These are phyloP conservation scores for Marasmius sp. DNA, from an alignment of 1,284 basidiomycete genomes.

Conservation along the genomic window DNA sequence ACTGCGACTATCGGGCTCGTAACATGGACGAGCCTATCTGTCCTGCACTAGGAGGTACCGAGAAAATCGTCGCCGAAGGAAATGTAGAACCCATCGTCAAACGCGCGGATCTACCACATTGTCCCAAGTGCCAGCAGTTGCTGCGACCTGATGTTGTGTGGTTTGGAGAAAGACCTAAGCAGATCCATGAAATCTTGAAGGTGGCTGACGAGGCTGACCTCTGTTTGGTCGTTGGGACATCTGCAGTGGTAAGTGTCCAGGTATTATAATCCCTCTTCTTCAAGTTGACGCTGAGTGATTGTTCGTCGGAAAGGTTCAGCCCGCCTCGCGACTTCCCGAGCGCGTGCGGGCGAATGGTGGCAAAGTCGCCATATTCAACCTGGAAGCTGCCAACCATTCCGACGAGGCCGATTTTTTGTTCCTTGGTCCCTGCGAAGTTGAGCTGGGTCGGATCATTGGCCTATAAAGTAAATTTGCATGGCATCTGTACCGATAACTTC, in stretches of 20 bases:
- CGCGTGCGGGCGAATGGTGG: slow-evolving; percentile 38
- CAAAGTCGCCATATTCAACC: slow-evolving; percentile 46
- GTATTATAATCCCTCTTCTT: neutral
- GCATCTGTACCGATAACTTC: too few species aligned
- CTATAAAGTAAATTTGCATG: neutral
- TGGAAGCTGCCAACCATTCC: slow-evolving; percentile 32
- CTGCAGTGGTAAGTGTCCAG: slow-evolving; percentile 37
- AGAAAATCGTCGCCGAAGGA: slow-evolving; percentile 29
- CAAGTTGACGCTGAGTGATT: neutral
- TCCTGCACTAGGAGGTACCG: slow-evolving; percentile 40
- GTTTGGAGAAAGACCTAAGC: slow-evolving; percentile 45
- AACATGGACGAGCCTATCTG: slow-evolving; percentile 39
- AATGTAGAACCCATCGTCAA: slow-evolving; percentile 34
- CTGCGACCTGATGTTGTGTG: slow-evolving; percentile 51
- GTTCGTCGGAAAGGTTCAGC: slow-evolving; percentile 35
- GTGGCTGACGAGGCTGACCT: slow-evolving; percentile 42
- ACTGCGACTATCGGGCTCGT: slow-evolving; percentile 30
- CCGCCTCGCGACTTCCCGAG: slow-evolving; percentile 43
- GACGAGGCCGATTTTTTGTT: slow-evolving; percentile 36
- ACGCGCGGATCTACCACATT: slow-evolving; percentile 39
- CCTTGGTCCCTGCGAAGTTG: slow-evolving; percentile 34
- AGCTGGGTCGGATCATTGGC: slow-evolving; percentile 2
- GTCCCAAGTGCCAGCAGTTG: slow-evolving; percentile 38
- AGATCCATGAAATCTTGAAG: slow-evolving; percentile 34
- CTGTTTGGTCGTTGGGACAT: slow-evolving; percentile 53